A percentile compares a stretch with the other conserved stretches of the same genome.
Evolutionary conservation across 202 grass and related monocot species (phyloP).

Genomic region (Cymbopogon flexuosus): DNA sequence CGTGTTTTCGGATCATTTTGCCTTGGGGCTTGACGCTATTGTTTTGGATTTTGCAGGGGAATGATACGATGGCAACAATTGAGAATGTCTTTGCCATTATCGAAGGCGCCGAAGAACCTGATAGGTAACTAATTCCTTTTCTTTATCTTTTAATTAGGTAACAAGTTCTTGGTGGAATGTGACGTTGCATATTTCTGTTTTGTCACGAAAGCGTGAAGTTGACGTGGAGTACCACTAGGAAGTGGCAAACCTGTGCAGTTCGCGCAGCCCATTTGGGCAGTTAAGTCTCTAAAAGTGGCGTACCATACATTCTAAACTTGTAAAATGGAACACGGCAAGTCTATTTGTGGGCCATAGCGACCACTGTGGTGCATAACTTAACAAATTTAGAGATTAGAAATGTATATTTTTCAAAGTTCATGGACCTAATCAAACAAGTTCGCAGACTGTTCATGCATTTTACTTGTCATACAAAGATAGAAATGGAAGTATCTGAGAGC

Average conservation of each 20-base stretch:
- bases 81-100: constrained; percentile 75
- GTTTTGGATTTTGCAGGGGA: constrained; percentile 45
- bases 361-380: no score
- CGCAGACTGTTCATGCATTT: no score
- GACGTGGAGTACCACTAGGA: neutral
- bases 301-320: no score
- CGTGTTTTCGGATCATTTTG: neutral
- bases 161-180: constrained; percentile 8
- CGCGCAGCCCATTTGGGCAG: neutral
- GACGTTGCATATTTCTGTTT: neutral
- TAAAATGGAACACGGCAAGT: no score
- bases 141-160: constrained; percentile 1
- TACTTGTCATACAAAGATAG: no score
- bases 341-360: no score
- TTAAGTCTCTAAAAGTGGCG: no score
- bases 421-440: no score
- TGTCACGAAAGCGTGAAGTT: neutral
- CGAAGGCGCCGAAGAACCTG: constrained; percentile 69
- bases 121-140: constrained; percentile 43
- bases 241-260: neutral
- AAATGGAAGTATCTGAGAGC: no score
- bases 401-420: neutral
- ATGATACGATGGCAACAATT: constrained; percentile 66
- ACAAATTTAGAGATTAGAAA: no score
- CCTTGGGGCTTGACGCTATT: neutral